Conservation (phyloP, 768 basidiomycete genomes). For the Macrolepiota albuminosa region DNA sequence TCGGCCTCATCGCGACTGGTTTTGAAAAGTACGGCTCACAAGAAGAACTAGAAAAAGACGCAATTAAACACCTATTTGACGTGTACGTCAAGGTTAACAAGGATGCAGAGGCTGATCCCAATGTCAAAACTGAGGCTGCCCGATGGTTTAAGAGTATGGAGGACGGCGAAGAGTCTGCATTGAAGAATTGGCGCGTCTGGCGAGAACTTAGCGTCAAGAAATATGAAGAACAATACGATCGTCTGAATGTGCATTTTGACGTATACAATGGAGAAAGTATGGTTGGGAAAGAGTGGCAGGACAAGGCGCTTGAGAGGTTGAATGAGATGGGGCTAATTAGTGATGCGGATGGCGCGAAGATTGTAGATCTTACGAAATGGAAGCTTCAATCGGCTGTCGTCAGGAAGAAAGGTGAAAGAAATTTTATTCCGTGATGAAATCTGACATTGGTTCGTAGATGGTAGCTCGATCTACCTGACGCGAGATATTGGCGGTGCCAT, state of each 20-base stretch:
- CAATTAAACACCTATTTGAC: slow-evolving; percentile 92
- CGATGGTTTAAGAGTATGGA: slow-evolving; percentile 94
- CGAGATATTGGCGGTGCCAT: slow-evolving; percentile 94
- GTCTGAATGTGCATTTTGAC: slow-evolving; percentile 89
- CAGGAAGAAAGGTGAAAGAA: slow-evolving; percentile 66
- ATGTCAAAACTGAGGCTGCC: slow-evolving; percentile 72
- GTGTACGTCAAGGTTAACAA: slow-evolving; percentile 94
- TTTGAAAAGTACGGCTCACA: slow-evolving; percentile 90
- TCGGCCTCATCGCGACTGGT: slow-evolving; percentile 85
- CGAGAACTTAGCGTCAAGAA: slow-evolving; percentile 86
- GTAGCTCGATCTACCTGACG: slow-evolving; percentile 90
- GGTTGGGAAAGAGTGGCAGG: slow-evolving; percentile 70
- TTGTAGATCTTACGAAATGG: slow-evolving; percentile 84
- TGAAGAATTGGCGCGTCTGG: slow-evolving; percentile 91
- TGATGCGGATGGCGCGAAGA: slow-evolving; percentile 75
- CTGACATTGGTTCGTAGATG: slow-evolving; percentile 46
- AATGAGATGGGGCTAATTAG: slow-evolving; percentile 71
- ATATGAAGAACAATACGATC: slow-evolving; percentile 83
- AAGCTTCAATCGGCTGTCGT: slow-evolving; percentile 91
- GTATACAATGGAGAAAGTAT: slow-evolving; percentile 88
- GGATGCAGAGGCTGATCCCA: slow-evolving; percentile 69
- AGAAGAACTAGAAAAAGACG: slow-evolving; percentile 76
- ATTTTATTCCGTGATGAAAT: background rate
- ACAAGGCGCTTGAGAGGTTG: slow-evolving; percentile 62
- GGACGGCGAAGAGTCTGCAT: slow-evolving; percentile 80